Conservation (phyloP, 1,139 yeast species). For the Nadsonia starkeyi-henricii region DNA sequence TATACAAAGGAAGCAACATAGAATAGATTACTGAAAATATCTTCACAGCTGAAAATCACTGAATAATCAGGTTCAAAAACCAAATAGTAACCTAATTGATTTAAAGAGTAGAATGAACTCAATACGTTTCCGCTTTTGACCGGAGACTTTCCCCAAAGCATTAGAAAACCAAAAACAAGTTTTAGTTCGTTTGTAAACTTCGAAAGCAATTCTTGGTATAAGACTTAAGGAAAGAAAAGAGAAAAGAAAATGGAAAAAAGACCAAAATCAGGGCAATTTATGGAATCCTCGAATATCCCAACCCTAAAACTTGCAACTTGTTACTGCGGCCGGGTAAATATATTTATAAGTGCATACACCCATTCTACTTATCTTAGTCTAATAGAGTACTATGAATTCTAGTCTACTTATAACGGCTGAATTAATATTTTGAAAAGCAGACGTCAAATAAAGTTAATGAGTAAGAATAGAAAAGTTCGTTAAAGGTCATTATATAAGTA, state of each 20-base stretch:
- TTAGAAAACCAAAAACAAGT: slow-evolving; percentile 14
- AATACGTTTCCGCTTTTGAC: slow-evolving; percentile 59
- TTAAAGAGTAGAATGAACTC: slow-evolving; percentile 17
- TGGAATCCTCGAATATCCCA: too few relatives aligned
- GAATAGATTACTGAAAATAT: slow-evolving; percentile 2
- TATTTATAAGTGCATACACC: too few relatives aligned
- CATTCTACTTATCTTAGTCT: too few relatives aligned
- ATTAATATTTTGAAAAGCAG: too few relatives aligned
- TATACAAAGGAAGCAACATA: slow-evolving; percentile 8
- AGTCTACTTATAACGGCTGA: too few relatives aligned
- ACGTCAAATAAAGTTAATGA: too few relatives aligned
- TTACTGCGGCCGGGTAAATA: too few relatives aligned
- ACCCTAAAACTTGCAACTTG: too few relatives aligned
- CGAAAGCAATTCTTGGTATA: slow-evolving; percentile 67
- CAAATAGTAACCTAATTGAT: neutral
- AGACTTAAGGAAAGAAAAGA: slow-evolving; percentile 9
- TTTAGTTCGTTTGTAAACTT: slow-evolving; percentile 50
- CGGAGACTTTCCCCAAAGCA: slow-evolving; percentile 97
- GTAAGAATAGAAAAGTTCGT: neutral
- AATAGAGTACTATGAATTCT: too few relatives aligned
- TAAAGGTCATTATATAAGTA: neutral
- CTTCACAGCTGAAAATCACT: slow-evolving; percentile 6
- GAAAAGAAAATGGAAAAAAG: slow-evolving; percentile 1
- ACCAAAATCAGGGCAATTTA: neutral
- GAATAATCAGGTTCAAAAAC: slow-evolving; percentile 19